A percentile compares a stretch with the other conserved stretches of the same genome.
These are phyloP conservation scores for Pulicaria dysenterica DNA, from an alignment of 129 eudicot species.

Conservation along the genomic window DNA sequence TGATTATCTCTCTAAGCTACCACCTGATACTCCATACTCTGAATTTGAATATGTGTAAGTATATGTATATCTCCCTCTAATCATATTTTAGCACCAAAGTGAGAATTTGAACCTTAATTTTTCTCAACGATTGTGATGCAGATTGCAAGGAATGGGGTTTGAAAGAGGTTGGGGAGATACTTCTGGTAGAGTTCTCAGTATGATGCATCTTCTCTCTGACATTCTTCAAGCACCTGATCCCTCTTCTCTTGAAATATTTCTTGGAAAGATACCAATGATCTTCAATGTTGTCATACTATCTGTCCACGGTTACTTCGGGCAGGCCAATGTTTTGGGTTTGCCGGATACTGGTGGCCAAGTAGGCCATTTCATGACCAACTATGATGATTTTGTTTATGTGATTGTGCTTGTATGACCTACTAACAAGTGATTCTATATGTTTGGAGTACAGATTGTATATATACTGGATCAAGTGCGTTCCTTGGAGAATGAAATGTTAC, in stretches of 20 bases:
- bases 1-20: constrained; percentile 71
- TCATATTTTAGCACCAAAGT: neutral
- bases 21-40: constrained; percentile 75
- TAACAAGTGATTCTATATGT: constrained; percentile 4
- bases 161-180: constrained; percentile 99
- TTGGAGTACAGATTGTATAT: constrained; percentile 68
- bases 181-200: constrained; percentile 60
- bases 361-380: constrained; percentile 11
- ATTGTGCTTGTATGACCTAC: constrained; percentile 3
- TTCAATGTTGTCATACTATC: constrained; percentile 94
- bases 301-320: constrained; percentile 94
- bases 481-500: constrained; percentile 85
- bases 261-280: constrained; percentile 91
- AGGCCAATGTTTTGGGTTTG: constrained; percentile 96
- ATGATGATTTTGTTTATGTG: neutral
- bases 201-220: constrained; percentile 91
- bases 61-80: constrained; percentile 16
- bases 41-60: constrained; percentile 78
- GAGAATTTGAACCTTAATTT: neutral
- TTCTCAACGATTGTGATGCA: constrained; percentile 25
- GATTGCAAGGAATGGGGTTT: constrained; percentile 97
- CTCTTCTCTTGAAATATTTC: constrained; percentile 73
- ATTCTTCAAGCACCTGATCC: constrained; percentile 99
- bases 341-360: constrained; percentile 99
- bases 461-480: constrained; percentile 99